Percentiles rank a stretch among this genome's conserved stretches.
These are phyloP conservation scores for Lithohypha guttulata DNA, from an alignment of 2,329 filamentous ascomycete species.

Conservation along the genomic window DNA sequence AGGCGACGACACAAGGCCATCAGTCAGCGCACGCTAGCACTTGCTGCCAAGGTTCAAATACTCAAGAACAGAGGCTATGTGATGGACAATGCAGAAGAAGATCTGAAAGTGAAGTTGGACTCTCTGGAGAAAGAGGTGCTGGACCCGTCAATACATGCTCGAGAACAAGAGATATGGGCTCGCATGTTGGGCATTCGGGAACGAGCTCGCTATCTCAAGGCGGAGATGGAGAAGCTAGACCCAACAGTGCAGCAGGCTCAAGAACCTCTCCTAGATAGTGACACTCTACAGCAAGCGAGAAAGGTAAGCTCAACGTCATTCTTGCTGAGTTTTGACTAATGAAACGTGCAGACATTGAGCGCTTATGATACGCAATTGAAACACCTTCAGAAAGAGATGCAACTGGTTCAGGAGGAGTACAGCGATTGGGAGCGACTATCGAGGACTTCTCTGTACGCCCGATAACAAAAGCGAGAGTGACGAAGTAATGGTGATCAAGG, in stretches of 20 bases:
- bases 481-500: neutral
- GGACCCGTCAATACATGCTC: slow-evolving; percentile 49
- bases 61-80: slow-evolving; percentile 54
- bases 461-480: slow-evolving; percentile 14
- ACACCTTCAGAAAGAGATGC: slow-evolving; percentile 52
- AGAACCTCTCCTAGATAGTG: slow-evolving; percentile 43
- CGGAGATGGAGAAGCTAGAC: slow-evolving; percentile 44
- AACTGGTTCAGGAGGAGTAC: slow-evolving; percentile 48
- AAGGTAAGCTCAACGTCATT: slow-evolving; percentile 38
- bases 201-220: slow-evolving; percentile 46
- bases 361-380: slow-evolving; percentile 41
- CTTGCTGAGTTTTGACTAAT: neutral
- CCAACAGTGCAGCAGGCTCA: slow-evolving; percentile 32
- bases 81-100: slow-evolving; percentile 54
- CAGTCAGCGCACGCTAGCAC: slow-evolving; percentile 48
- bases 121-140: slow-evolving; percentile 48
- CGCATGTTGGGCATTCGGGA: slow-evolving; percentile 53
- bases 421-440: slow-evolving; percentile 41
- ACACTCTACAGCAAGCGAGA: slow-evolving; percentile 48
- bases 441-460: slow-evolving; percentile 13
- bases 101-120: slow-evolving; percentile 50
- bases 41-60: slow-evolving; percentile 55
- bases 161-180: slow-evolving; percentile 57
- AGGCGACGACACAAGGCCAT: slow-evolving; percentile 49
- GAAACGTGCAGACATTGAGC: slow-evolving; percentile 35